Base-by-base conservation (phyloP, 2,329 filamentous ascomycete genomes). In the Bipolaris zeicola region DNA sequence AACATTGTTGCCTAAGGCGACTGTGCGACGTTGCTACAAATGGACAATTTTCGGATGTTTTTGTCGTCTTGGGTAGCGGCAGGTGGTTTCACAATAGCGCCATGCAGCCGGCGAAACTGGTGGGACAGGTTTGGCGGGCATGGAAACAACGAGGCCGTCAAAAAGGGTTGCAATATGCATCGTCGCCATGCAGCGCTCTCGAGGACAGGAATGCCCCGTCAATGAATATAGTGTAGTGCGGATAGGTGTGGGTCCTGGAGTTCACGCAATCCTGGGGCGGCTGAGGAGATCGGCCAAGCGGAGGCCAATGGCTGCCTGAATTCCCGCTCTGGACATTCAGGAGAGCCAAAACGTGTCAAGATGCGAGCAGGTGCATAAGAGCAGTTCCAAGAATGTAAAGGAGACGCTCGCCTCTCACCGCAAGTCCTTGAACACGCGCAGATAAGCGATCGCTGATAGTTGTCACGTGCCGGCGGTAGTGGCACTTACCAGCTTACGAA, bases 321-420 rank as follows among this genome's bases (percentile, higher is more conserved):
- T 57, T 54, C 64, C 65, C 58, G 60, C 56, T 51, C 58, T 44
- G 55, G 55, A 52, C 44, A 24, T 45, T 41, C 37, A 59, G 59
- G 50, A 52, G 63, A 67, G 61, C 46, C 54, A 64, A 64, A 72
- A 73, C 70, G 71, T 74, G 71, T 72, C 70, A 65, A 70, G 57
- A 70, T 61, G 52, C 50, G 43, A 50, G 44, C 44, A 45, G 7
- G 31, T 18, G 28, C 55, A 62, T 66, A 69, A 71, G 62, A 53
- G 57, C 50, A 58, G 47, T 18, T 31, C 11, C 47, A 50, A 26
- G 47, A 37, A 31, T 31, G 28, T 31, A 38, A 51, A 47, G 42
- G 36, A 58, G 46, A 28, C 20, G 50, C 44, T 37, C 44, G 33
- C 11, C 52, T 55, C 52, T 63, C 63, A 63, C 61, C 57, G 61